phyloP scores from a whole-genome alignment of 768 basidiomycete species.

The Mycena rosella region DNA sequence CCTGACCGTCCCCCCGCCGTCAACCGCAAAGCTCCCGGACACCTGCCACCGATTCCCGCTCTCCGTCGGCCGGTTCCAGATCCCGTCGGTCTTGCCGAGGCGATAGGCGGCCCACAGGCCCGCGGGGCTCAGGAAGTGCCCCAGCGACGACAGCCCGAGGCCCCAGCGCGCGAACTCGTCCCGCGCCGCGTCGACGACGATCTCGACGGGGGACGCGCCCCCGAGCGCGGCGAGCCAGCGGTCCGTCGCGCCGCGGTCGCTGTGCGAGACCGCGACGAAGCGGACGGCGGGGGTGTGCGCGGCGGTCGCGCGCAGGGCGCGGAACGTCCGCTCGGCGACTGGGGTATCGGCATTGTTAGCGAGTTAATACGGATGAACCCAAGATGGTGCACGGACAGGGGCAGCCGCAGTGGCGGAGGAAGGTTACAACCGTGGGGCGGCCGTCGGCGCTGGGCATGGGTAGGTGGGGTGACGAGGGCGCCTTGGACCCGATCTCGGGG shows the following conservation, averaged over 20 bases:
- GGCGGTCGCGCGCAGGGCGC: conserved; percentile 7
- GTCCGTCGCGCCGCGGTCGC: conserved; percentile 12
- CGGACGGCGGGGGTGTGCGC: neutral
- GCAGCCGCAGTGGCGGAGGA: conserved; percentile 29
- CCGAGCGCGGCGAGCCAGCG: conserved; percentile 24
- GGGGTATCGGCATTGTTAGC: neutral
- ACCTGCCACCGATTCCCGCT: conserved; percentile 29
- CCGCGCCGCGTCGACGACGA: conserved; percentile 21
- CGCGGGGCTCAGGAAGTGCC: conserved; percentile 16
- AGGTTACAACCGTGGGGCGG: conserved; percentile 18
- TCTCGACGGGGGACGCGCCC: conserved; percentile 12
- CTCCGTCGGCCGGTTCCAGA: conserved; percentile 24
- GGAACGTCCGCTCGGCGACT: conserved; percentile 30
- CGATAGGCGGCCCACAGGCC: conserved; percentile 21
- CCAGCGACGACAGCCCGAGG: conserved; percentile 17
- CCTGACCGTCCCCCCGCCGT: conserved; percentile 1
- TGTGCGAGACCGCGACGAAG: conserved; percentile 30
- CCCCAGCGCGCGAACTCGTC: conserved; percentile 24
- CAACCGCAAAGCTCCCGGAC: conserved; percentile 27
- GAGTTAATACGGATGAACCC: neutral
- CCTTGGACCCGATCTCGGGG: conserved; percentile 11
- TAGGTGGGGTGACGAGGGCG: conserved; percentile 12
- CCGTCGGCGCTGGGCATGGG: conserved; percentile 9
- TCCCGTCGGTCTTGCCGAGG: conserved; percentile 27
- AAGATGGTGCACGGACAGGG: conserved; percentile 17